Base-by-base conservation (phyloP, 2,329 filamentous ascomycete genomes). In the Camptophora hylomeconis region DNA sequence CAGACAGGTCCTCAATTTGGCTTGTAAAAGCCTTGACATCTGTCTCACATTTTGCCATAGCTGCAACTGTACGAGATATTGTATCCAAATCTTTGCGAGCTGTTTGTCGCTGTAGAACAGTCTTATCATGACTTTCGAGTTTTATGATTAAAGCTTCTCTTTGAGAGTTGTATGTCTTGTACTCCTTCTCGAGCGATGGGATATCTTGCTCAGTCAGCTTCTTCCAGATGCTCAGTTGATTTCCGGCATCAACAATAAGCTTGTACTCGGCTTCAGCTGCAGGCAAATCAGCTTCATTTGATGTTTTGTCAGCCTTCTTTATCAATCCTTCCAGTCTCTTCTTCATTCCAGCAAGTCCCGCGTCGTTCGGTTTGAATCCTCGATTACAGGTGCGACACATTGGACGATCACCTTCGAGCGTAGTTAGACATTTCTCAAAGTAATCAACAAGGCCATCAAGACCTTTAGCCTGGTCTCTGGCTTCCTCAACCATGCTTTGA, bases 341-440 rank as follows among this genome's bases (percentile, higher is more conserved):
- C 27, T 74, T 58, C 36, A 92, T 61, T 3, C 65, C 29, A 61
- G 69, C n/a, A 65, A 73, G 39, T 68, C 74, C 45, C 68, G 71
- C 17, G 56, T 65, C 41, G 61, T 60, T 46, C 64, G 49, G 31
- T 31, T 71, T 53, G 49, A 93, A 84, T 3, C 63, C 53, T 30
- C 83, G 71, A 23, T 71, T 66, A 48, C 87, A 95, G 13, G 89
- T 70, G 18, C 72, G 67, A 50, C 87, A 95, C 24, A 68, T 69
- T 30, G 79, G 69, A 18, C 72, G 62, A 31, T 78, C 67, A 16
- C 29, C 31, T 8, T 31, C 19, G 12, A 33, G 22, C 13, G 65
- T 66, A 19, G 71, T 65, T 28, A 82, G 60, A 46, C 78, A 83
- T 28, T 72, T 69, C 24, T 59, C 60, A 49, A 80, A 84, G 50